Evolutionary conservation across 768 basidiomycete species (phyloP).

Genomic region (Leccinum broughii): DNA sequence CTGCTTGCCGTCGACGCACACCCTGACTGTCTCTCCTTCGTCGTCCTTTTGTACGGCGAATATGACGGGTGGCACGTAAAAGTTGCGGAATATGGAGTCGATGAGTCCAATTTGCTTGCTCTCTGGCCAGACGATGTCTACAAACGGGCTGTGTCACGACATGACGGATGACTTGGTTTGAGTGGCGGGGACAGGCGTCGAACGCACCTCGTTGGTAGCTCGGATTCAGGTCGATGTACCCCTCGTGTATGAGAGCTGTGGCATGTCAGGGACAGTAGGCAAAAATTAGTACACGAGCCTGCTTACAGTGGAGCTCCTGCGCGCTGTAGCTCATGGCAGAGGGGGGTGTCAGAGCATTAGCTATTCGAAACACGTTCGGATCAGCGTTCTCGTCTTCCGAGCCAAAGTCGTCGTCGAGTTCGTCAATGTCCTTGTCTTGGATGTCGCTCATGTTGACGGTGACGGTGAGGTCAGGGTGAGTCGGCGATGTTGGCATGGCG

Average conservation of each 20-base stretch:
- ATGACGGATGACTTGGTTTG: neutral
- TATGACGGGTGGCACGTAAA: constrained; percentile 52
- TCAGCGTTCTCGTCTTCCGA: constrained; percentile 41
- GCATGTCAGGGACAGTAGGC: constrained; percentile 2
- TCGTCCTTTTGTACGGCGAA: constrained; percentile 45
- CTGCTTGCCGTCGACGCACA: constrained; percentile 57
- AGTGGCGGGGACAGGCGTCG: neutral
- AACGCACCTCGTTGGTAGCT: constrained; percentile 68
- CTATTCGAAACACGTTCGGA: constrained; percentile 45
- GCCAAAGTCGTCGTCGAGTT: constrained; percentile 46
- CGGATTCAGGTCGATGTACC: constrained; percentile 68
- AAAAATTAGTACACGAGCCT: neutral
- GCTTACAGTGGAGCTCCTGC: constrained; percentile 47
- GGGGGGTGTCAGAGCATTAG: constrained; percentile 42
- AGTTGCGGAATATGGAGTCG: constrained; percentile 54
- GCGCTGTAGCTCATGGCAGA: constrained; percentile 44
- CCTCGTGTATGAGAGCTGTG: constrained; percentile 65
- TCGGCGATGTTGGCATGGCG: neutral
- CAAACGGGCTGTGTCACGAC: neutral
- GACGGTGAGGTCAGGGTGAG: constrained; percentile 15
- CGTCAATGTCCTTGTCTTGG: constrained; percentile 45
- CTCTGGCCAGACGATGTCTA: constrained; percentile 78
- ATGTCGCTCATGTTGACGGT: constrained; percentile 15
- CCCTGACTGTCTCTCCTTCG: constrained; percentile 40
- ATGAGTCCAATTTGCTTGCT: constrained; percentile 59